A percentile compares a stretch with the other conserved stretches of the same genome.
phyloP scores from a whole-genome alignment of 129 eudicot genomes.

The Pulicaria dysenterica region DNA sequence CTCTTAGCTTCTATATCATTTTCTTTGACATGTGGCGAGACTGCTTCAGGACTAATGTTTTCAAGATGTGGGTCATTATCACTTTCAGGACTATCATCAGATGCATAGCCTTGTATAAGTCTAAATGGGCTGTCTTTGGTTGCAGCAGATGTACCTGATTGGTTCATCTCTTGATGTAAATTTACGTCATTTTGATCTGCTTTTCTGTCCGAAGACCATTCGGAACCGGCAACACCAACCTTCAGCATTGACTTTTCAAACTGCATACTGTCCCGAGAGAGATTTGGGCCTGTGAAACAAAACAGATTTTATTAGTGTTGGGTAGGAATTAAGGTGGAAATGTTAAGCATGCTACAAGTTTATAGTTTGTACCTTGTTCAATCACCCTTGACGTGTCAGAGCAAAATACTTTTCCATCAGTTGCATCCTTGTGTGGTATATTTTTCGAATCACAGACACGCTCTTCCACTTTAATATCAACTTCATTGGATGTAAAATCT shows the following conservation, averaged over 20 bases:
- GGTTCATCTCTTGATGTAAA: conserved; percentile 35
- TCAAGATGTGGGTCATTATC: conserved; percentile 38
- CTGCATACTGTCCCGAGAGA: conserved; percentile 23
- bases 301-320: conserved; percentile 1
- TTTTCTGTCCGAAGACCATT: conserved; percentile 17
- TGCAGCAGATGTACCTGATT: conserved; percentile 11
- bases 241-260: conserved; percentile 31
- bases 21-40: conserved; percentile 30
- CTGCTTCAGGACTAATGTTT: conserved; percentile 39
- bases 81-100: conserved; percentile 58
- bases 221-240: conserved; percentile 26
- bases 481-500: conserved; percentile 35
- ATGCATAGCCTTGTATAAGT: conserved; percentile 64
- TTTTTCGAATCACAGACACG: conserved; percentile 27
- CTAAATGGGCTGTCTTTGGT: conserved; percentile 47
- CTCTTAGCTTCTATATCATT: conserved; percentile 20
- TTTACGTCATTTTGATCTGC: conserved; percentile 9
- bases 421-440: conserved; percentile 24
- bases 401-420: conserved; percentile 20
- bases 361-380: conserved; percentile 43
- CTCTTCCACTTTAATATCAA: conserved; percentile 34
- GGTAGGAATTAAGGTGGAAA: background rate
- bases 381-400: conserved; percentile 27
- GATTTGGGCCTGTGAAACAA: conserved; percentile 28
- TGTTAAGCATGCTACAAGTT: conserved; percentile 13